Conservation (phyloP, 2,329 filamentous ascomycete genomes). For the Microascus cirrosus region DNA sequence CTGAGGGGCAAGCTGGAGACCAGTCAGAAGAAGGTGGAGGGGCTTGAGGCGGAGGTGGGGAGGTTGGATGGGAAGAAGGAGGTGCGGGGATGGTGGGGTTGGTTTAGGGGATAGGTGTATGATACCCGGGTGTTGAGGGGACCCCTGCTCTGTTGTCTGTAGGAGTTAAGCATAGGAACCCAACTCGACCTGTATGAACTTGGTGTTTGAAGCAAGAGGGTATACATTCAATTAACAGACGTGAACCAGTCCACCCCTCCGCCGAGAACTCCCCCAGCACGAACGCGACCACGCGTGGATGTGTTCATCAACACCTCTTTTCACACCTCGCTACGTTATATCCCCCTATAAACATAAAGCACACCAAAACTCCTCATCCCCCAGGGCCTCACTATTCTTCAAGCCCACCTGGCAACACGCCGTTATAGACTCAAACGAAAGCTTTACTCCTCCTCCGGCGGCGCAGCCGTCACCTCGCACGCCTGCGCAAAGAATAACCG, state of each 20-base stretch:
- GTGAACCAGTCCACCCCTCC: neutral
- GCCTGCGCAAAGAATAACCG: constrained; percentile 90
- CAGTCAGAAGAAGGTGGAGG: constrained; percentile 65
- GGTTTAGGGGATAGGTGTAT: neutral
- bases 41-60: constrained; percentile 62
- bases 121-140: neutral
- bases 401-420: no score
- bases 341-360: neutral
- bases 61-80: constrained; percentile 53
- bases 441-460: constrained; percentile 10
- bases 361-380: neutral
- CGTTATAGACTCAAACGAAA: neutral
- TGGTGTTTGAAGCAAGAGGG: neutral
- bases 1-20: constrained; percentile 60
- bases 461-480: constrained; percentile 41
- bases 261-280: neutral
- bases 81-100: neutral
- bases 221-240: neutral
- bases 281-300: neutral
- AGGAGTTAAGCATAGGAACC: neutral
- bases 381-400: neutral
- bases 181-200: neutral
- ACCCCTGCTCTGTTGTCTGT: neutral
- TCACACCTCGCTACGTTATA: neutral
- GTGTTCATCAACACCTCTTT: neutral